Conservation (phyloP, 352 stramenopile genomes). For the Globisporangium mamillatum region DNA sequence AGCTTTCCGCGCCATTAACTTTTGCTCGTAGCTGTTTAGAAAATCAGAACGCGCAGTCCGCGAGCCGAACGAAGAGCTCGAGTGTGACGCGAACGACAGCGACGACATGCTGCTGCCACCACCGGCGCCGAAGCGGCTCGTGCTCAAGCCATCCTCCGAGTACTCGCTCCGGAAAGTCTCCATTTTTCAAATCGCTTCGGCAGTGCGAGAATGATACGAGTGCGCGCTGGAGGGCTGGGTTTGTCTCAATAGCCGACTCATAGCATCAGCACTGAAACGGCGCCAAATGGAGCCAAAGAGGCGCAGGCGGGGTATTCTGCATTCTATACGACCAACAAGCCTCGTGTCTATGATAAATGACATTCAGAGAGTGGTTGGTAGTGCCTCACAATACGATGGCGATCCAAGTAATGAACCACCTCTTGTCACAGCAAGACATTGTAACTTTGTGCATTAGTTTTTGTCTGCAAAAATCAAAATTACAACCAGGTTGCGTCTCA, state of each 20-base stretch:
- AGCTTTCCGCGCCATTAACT: constrained; percentile 50
- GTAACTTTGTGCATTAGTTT: background rate
- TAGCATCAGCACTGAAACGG: background rate
- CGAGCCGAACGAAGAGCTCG: constrained; percentile 28
- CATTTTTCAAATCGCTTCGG: background rate
- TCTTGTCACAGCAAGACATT: background rate
- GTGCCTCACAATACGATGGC: background rate
- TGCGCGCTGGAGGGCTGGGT: background rate
- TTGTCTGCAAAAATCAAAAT: background rate
- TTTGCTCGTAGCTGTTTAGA: constrained; percentile 51
- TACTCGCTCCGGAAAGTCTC: constrained; percentile 43
- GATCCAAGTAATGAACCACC: background rate
- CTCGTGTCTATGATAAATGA: background rate
- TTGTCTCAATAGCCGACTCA: background rate
- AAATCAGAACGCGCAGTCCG: constrained; percentile 47
- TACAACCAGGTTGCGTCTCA: background rate
- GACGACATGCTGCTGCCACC: constrained; percentile 22
- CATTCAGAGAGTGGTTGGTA: background rate
- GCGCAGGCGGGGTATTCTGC: background rate
- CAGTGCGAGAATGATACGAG: background rate
- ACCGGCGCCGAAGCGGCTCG: constrained; percentile 27
- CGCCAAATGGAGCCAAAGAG: background rate
- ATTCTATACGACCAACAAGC: too few relatives aligned
- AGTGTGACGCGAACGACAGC: constrained; percentile 39
- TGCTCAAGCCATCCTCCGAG: constrained; percentile 31